Evolutionary conservation across 441 rosid species (phyloP).

Genomic region (Euphorbia celastroides): DNA sequence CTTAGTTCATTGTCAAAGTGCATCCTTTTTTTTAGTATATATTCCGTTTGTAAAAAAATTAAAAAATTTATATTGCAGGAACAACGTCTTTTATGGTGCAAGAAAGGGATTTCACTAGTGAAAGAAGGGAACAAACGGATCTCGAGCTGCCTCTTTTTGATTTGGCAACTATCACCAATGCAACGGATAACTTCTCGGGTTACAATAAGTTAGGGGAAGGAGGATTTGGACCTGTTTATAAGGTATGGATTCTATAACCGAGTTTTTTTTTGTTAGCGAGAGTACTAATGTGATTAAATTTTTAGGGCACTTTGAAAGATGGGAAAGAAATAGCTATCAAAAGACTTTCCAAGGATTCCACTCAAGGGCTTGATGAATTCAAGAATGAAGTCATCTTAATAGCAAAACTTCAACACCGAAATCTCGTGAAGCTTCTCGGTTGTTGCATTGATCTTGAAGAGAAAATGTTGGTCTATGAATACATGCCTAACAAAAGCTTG

Average conservation of each 20-base stretch:
- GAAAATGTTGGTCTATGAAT: constrained; percentile 47
- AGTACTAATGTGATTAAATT: neutral
- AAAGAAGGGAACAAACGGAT: constrained; percentile 29
- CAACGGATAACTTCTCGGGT: constrained; percentile 47
- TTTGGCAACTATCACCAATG: constrained; percentile 41
- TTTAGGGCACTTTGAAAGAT: neutral
- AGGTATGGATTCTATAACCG: constrained; percentile 34
- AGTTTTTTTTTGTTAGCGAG: neutral
- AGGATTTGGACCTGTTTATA: constrained; percentile 79
- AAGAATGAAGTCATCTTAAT: constrained; percentile 46
- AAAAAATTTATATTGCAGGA: constrained; percentile 1
- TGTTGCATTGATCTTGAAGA: constrained; percentile 44
- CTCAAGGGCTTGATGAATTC: constrained; percentile 53
- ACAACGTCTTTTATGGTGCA: neutral
- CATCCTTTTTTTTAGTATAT: neutral
- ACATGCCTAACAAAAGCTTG: no score
- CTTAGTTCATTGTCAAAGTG: neutral
- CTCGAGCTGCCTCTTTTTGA: constrained; percentile 60
- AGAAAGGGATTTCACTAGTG: constrained; percentile 11
- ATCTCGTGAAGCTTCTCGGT: constrained; percentile 48
- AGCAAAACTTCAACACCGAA: constrained; percentile 49
- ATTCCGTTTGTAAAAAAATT: neutral
- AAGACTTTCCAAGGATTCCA: constrained; percentile 7
- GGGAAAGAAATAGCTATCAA: neutral
- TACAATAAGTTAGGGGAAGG: constrained; percentile 71